Evolutionary conservation across 495 filamentous ascomycete species (phyloP).

Genomic region (Xylaria castorea): DNA sequence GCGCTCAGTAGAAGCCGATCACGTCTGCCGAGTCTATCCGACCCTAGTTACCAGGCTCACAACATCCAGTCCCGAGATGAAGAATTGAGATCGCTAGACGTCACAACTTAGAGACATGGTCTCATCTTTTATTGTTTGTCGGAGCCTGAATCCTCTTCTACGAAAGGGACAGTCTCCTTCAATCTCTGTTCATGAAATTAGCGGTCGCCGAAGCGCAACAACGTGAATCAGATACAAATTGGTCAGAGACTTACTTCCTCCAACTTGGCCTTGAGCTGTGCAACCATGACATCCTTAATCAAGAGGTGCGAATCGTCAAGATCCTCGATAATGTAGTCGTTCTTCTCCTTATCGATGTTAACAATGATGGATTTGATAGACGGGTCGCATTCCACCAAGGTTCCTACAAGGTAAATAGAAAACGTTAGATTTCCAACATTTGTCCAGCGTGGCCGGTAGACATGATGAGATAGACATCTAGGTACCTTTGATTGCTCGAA

Average conservation of each 20-base stretch:
- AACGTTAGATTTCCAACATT: not conserved
- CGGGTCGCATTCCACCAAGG: slow-evolving; percentile 76
- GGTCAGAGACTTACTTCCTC: slow-evolving; percentile 53
- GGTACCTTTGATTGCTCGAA: slow-evolving; percentile 32
- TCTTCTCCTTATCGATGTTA: slow-evolving; percentile 61
- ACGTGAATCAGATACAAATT: not conserved
- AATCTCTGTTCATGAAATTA: slow-evolving; percentile 40
- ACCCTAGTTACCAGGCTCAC: not conserved
- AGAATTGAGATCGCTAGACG: not conserved
- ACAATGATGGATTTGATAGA: slow-evolving; percentile 66
- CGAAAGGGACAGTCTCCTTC: slow-evolving; percentile 52
- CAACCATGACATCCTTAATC: slow-evolving; percentile 73
- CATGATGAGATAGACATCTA: not conserved
- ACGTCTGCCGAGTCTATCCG: not conserved
- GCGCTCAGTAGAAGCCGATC: not conserved
- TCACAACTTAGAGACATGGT: not conserved
- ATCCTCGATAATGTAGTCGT: slow-evolving; percentile 69
- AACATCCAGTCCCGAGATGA: not conserved
- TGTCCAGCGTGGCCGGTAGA: not conserved
- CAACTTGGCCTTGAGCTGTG: slow-evolving; percentile 64
- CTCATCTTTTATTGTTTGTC: slow-evolving; percentile 36
- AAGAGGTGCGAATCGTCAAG: slow-evolving; percentile 75
- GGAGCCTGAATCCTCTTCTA: slow-evolving; percentile 48
- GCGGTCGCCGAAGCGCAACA: slow-evolving; percentile 12
- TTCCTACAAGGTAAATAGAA: slow-evolving; percentile 52